Evolutionary conservation across 2,329 filamentous ascomycete species (phyloP), one percentile per base, ranked within the genome.

Genomic region (Fusarium proliferatum): DNA sequence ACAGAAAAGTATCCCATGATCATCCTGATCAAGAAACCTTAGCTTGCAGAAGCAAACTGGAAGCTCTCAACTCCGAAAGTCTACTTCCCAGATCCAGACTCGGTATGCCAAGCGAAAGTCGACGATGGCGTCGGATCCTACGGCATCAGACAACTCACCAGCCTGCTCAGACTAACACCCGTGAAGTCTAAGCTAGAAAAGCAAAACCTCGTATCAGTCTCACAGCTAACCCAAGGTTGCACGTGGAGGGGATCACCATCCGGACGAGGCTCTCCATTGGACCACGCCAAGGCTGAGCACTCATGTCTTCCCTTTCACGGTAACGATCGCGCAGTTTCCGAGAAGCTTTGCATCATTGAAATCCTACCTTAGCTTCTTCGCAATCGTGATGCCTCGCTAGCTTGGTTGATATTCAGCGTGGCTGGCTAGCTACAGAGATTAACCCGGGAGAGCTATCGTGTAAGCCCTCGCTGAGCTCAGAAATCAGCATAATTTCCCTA

Each of bases 211-310:
- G 65, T 69, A 69, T 69, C 34, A 56, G 19, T 42, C 28, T 42
- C n/a, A 49, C 52, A 23, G 55, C 59, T 39, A 68, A 61, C 55
- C 23, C 61, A 34, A 34, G 53, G 16, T 46, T 16, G 33, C 26
- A 12, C 34, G 33, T 43, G 58, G 59, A 65, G 45, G 65, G 30
- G 46, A 60, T 69, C 59, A 53, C 34, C 57, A 46, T 13, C 33
- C 15, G n/a, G 38, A 33, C 34, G 21, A 46, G 36, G 46, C 48
- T 59, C 52, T 58, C 63, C 38, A 73, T 73, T 73, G 71, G 71
- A 52, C 46, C 19, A 34, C n/a, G 12, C 38, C 33, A n/a, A 65
- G 65, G 51, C 66, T 69, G 66, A 58, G n/a, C 41, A 3, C 51
- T 55, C n/a, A 19, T n/a, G 12, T 17, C 34, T 34, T 49, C 34